Evolutionary conservation across 2,329 filamentous ascomycete species (phyloP).

Genomic region (Ascochyta rabiei): DNA sequence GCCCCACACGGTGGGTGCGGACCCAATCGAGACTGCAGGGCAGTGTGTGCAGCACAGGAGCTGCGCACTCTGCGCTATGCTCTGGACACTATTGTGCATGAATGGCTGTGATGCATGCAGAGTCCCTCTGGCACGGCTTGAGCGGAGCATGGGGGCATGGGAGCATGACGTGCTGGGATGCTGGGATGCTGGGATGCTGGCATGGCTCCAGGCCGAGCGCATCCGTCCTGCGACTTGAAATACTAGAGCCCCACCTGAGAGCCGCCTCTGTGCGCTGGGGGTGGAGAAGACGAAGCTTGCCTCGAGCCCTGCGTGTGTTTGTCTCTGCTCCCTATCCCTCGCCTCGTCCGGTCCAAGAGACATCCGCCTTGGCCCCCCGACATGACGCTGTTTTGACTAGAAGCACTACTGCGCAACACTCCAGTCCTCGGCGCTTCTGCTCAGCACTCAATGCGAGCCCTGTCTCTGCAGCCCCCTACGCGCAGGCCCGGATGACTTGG

Average conservation of each 20-base stretch:
- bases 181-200: not conserved
- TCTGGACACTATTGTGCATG: not conserved
- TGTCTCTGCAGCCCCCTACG: constrained; percentile 18
- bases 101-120: not conserved
- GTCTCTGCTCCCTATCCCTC: constrained; percentile 1
- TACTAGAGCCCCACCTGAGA: constrained; percentile 15
- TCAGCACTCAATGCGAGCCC: constrained; percentile 31
- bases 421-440: not conserved
- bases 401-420: not conserved
- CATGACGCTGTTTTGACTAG: constrained; percentile 8
- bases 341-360: constrained; percentile 2
- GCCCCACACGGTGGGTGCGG: constrained; percentile 10
- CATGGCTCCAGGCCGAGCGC: not conserved
- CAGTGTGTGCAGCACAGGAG: not conserved
- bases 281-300: constrained; percentile 18
- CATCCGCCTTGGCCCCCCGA: not conserved
- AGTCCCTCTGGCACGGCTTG: not conserved
- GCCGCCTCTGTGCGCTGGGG: constrained; percentile 9
- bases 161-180: not conserved
- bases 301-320: constrained; percentile 7
- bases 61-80: not conserved
- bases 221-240: not conserved
- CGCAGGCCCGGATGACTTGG: constrained; percentile 36
- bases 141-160: too few relatives aligned
- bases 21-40: not conserved